Evolutionary conservation across 345 rosid species (phyloP).

Genomic region (Populus alba): DNA sequence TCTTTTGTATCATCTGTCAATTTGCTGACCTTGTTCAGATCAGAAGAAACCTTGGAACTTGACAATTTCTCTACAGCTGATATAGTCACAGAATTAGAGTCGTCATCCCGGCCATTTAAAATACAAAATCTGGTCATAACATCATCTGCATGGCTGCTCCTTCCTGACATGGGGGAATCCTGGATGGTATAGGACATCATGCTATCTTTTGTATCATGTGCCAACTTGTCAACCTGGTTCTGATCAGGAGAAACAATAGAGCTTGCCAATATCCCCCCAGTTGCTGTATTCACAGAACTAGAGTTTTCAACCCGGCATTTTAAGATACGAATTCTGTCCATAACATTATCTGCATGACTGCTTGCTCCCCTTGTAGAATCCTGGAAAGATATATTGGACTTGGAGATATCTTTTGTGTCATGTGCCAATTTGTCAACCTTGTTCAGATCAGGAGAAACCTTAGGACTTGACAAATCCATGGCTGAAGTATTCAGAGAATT

Average conservation of each 20-base stretch:
- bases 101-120: constrained; percentile 35
- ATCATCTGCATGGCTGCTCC: constrained; percentile 39
- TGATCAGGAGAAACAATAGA: constrained; percentile 1
- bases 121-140: constrained; percentile 51
- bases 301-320: constrained; percentile 30
- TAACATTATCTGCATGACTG: constrained; percentile 17
- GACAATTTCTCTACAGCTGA: constrained; percentile 10
- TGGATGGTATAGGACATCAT: constrained; percentile 14
- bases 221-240: neutral
- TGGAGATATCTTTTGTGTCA: neutral
- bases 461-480: constrained; percentile 17
- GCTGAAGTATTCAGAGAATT: constrained; percentile 13
- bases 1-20: constrained; percentile 26
- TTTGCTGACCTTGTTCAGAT: constrained; percentile 22
- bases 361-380: constrained; percentile 20
- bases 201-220: neutral
- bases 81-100: constrained; percentile 13
- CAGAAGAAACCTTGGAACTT: constrained; percentile 13
- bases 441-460: neutral
- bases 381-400: constrained; percentile 15
- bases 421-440: neutral
- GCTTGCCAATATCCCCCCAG: constrained; percentile 15
- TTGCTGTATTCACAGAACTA: constrained; percentile 10
- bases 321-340: constrained; percentile 51
- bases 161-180: constrained; percentile 20